Base-by-base conservation (phyloP, 2,329 filamentous ascomycete genomes). In the Hypoxylon sp. region DNA sequence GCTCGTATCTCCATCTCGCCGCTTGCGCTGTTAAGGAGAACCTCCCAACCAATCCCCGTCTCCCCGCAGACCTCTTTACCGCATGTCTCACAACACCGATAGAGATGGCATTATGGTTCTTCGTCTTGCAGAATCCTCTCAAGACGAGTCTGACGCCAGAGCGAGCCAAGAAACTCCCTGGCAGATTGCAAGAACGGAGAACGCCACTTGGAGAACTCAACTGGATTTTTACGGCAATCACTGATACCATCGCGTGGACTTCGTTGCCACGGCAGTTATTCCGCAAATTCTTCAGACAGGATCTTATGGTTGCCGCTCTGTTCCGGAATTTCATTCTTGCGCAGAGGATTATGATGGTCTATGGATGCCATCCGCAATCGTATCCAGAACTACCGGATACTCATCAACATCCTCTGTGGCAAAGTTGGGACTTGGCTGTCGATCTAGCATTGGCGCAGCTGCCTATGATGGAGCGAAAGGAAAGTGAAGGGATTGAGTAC, bases 151-250 rank as follows among this genome's bases (percentile, higher is more conserved):
- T 97, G 61, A 91, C 89, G 1, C 88, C 95, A 3, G 93, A 96
- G 67, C 89, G 95, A 73, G 94, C 95, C 45, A 92, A 93, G 79
- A 93, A 93, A 75, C 91, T 99, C 17, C 94, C 95, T 2, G 96
- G 96, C 34, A 90, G 94, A 68, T 87, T 98, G 45, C 95, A 97
- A 76, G 96, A 99, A 80, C 88, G 96, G 66, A 87, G 96, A 76
- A 98, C 96, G 53, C 96, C 96, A 7, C 86, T 99, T 34, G 96
- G 96, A 68, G 96, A 99, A 81, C 84, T 99, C 13, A 99, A 99
- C 76, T 99, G 96, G 96, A 99, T 99, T 36, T 98, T 99, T 77
- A 99, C 96, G 0, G 96, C 96, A 60, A 98, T 99, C 71, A 99
- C 96, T 0, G 96, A 99, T 78, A 98, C 95, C 1, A 99, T 99